Percentiles rank a stretch among this genome's conserved stretches.
phyloP scores from a whole-genome alignment of 306 rosid genomes.

The Senna tora region DNA sequence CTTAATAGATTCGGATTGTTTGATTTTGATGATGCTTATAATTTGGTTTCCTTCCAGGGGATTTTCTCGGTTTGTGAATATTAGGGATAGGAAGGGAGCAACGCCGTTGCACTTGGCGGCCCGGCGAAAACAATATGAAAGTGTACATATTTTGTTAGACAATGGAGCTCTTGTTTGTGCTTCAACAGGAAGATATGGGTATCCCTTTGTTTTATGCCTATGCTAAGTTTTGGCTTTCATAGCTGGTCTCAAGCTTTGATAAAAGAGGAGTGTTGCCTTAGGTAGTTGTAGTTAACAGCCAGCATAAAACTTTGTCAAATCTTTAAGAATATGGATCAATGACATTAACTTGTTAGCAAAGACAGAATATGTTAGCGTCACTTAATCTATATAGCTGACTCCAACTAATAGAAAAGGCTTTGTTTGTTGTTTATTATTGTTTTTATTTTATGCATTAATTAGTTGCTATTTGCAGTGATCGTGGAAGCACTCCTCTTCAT shows the following conservation, averaged over 20 bases:
- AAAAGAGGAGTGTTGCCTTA: too few species aligned
- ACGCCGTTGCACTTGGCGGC: conserved; percentile 92
- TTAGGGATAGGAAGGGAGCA: conserved; percentile 85
- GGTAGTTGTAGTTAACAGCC: too few species aligned
- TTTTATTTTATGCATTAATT: conserved; percentile 43
- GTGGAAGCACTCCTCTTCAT: conserved; percentile 91
- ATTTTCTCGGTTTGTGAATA: conserved; percentile 83
- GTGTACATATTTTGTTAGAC: conserved; percentile 72
- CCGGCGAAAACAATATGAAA: conserved; percentile 76
- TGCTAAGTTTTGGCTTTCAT: too few species aligned
- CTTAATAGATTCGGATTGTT: not conserved
- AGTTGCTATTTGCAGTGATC: conserved; percentile 62
- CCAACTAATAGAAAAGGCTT: too few species aligned
- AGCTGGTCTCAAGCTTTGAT: too few species aligned
- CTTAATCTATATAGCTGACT: too few species aligned
- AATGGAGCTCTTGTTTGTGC: conserved; percentile 92
- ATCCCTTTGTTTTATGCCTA: too few species aligned
- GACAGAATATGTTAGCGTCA: too few species aligned
- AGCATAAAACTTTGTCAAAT: too few species aligned
- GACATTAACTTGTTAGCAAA: too few species aligned
- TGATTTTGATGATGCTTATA: not conserved
- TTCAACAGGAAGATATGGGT: conserved; percentile 89
- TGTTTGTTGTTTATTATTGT: too few species aligned
- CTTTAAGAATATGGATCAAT: too few species aligned
- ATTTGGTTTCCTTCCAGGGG: conserved; percentile 61